Percentiles rank a stretch among this genome's conserved stretches.
phyloP scores from a whole-genome alignment of 2,329 filamentous ascomycete species.

The Colletotrichum horii region DNA sequence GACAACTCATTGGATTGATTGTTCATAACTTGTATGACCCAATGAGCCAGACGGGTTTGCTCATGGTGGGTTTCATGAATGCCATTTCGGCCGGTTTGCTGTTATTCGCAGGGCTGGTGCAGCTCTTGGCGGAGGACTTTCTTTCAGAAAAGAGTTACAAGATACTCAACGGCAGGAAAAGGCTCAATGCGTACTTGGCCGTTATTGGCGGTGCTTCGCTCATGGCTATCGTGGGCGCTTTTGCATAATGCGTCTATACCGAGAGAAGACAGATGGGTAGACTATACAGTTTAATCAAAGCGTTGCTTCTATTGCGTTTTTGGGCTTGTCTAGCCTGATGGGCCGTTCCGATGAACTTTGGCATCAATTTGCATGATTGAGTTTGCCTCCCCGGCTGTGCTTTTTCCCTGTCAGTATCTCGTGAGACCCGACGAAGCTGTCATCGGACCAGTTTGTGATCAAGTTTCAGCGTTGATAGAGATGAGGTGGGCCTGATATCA shows the following conservation, averaged over 20 bases:
- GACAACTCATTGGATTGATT: constrained; percentile 74
- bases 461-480: background rate
- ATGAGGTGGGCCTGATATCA: background rate
- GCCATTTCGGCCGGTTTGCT: constrained; percentile 82
- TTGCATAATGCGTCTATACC: constrained; percentile 54
- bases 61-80: constrained; percentile 89
- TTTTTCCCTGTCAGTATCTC: background rate
- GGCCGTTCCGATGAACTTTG: background rate
- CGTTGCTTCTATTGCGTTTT: background rate
- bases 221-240: constrained; percentile 77
- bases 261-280: background rate
- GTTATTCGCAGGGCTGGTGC: constrained; percentile 82
- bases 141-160: constrained; percentile 77
- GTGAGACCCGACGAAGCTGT: background rate
- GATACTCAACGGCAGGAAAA: constrained; percentile 64
- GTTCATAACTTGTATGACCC: constrained; percentile 84
- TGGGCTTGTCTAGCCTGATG: background rate
- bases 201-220: constrained; percentile 69
- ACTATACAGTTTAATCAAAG: background rate
- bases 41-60: constrained; percentile 73
- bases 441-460: background rate
- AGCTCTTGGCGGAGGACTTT: constrained; percentile 86
- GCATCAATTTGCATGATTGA: background rate
- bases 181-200: constrained; percentile 66
- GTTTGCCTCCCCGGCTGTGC: background rate